These are phyloP conservation scores for Ophidiomyces ophidiicola DNA, from an alignment of 2,329 filamentous ascomycete genomes.

Conservation along the genomic window DNA sequence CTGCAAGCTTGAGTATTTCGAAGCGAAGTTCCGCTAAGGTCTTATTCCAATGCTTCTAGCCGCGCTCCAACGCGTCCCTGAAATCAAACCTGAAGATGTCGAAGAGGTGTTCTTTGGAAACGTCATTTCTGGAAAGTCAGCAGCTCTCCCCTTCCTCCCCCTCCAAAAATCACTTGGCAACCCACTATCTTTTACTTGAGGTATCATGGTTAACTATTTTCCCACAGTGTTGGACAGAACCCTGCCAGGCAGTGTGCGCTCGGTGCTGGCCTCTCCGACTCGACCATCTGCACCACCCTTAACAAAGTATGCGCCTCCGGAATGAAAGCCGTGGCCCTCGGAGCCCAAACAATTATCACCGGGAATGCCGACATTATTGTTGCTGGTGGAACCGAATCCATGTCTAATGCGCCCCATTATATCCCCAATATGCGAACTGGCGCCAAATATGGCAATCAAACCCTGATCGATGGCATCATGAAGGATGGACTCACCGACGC, in stretches of 20 bases:
- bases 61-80: slow-evolving; percentile 73
- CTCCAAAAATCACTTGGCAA: slow-evolving; percentile 1
- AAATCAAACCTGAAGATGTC: slow-evolving; percentile 77
- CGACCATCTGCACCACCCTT: slow-evolving; percentile 76
- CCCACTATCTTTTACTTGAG: too few relatives aligned
- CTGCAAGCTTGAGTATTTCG: background rate
- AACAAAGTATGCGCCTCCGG: slow-evolving; percentile 99
- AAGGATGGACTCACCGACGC: slow-evolving; percentile 92
- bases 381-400: slow-evolving; percentile 90
- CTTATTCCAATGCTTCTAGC: slow-evolving; percentile 29
- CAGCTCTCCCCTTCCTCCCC: slow-evolving; percentile 5
- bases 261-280: slow-evolving; percentile 68
- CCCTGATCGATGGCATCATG: slow-evolving; percentile 77
- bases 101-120: slow-evolving; percentile 98
- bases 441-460: slow-evolving; percentile 87
- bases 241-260: slow-evolving; percentile 91
- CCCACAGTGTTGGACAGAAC: slow-evolving; percentile 84
- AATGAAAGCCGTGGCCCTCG: slow-evolving; percentile 87
- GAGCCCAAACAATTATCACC: slow-evolving; percentile 93
- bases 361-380: slow-evolving; percentile 88
- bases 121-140: slow-evolving; percentile 85
- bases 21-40: background rate
- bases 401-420: slow-evolving; percentile 97
- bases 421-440: slow-evolving; percentile 74
- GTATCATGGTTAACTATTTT: slow-evolving; percentile 11